Evolutionary conservation across 192 early-diverging fungal species (phyloP), one percentile per base, ranked within the genome.

Genomic region (Oehlia diaphana): DNA sequence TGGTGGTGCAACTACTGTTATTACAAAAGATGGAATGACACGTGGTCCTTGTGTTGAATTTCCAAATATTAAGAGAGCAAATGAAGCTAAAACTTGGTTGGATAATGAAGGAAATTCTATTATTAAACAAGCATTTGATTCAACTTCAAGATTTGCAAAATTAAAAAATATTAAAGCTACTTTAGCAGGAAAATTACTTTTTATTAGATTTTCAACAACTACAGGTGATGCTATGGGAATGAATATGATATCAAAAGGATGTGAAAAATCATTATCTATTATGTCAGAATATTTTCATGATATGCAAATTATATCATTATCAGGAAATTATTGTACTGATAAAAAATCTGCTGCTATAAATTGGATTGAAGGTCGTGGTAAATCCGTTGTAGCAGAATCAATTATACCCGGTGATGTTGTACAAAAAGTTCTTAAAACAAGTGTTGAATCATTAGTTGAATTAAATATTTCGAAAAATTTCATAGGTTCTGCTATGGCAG

Each of bases 211-310:
- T 86, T 87, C 93, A 0, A 95, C 96, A 2, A 88, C 92, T 0
- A 98, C 96, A 2, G 96, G 96, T 70, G 96, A 98, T 84, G 96
- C 96, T 6, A 98, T 98, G 96, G 96, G 96, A 31, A 97, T 97
- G 96, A 97, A 97, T 83, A 97, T 98, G 96, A 96, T 97, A 63
- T 97, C 96, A 28, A 97, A 97, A 83, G 95, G 95, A 39, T 94
- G 93, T 77, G 96, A 98, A 86, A 90, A 92, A 84, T 87, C 96
- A 1, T 83, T 98, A 77, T 85, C 88, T 33, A 80, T 88, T 0
- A 85, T 95, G 50, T 71, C 79, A 13, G 87, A 90, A 63, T 78
- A 82, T 31, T 97, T 93, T 84, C 88, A 89, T 12, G 88, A 90
- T 58, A 94, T 95, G 90, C 85, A 89, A 72, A 89, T 98, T 26